A percentile compares a stretch with the other conserved stretches of the same genome.
phyloP scores from a whole-genome alignment of 1,284 basidiomycete genomes.

The Apiotrichum siamense region DNA sequence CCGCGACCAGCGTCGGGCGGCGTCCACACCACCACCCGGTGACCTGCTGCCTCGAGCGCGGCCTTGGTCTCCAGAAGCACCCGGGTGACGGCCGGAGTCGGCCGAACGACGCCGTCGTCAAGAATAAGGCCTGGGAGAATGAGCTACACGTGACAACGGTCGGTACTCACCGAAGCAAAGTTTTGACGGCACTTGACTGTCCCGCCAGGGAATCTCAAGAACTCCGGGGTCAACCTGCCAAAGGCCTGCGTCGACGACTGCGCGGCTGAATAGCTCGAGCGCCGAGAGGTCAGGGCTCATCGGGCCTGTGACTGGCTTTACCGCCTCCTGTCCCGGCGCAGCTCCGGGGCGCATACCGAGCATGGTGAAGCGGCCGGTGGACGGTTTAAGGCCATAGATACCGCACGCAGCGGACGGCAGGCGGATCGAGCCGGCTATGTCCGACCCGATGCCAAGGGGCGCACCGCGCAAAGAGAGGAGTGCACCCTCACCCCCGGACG shows the following conservation, averaged over 20 bases:
- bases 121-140: constrained; percentile 50
- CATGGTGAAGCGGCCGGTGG: constrained; percentile 11
- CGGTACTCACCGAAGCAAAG: constrained; percentile 39
- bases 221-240: constrained; percentile 59
- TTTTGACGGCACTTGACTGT: constrained; percentile 51
- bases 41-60: constrained; percentile 60
- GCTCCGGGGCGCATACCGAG: constrained; percentile 54
- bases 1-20: constrained; percentile 16
- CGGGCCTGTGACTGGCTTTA: constrained; percentile 64
- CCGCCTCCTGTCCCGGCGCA: constrained; percentile 55
- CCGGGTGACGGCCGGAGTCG: constrained; percentile 63
- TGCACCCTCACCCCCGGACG: constrained; percentile 47
- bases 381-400: constrained; percentile 14
- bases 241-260: constrained; percentile 49
- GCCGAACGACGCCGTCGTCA: constrained; percentile 59
- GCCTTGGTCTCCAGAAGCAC: constrained; percentile 57
- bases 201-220: constrained; percentile 52
- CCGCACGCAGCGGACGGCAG: constrained; percentile 14
- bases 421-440: constrained; percentile 57
- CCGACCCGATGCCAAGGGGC: constrained; percentile 44
- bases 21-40: constrained; percentile 51
- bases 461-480: constrained; percentile 41
- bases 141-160: neutral
- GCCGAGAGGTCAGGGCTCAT: constrained; percentile 55
- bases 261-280: constrained; percentile 58